phyloP scores from a whole-genome alignment of 257 asterid species.

The Solanum lycopersicoides region DNA sequence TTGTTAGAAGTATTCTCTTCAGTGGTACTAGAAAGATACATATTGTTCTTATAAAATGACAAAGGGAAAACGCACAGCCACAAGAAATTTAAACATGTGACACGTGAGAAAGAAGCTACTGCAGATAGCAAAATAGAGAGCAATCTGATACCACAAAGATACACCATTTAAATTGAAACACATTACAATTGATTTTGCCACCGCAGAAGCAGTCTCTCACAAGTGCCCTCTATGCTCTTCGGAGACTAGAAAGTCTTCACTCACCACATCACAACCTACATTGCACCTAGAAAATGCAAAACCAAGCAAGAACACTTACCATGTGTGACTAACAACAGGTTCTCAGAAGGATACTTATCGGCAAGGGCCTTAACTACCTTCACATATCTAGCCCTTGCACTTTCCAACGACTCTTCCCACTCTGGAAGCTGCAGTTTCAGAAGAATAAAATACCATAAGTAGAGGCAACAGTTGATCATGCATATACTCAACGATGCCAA shows the following conservation, averaged over 20 bases:
- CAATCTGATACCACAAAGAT: not conserved
- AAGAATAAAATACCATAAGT: constrained; percentile 1
- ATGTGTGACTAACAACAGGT: constrained; percentile 79
- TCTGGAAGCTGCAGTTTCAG: constrained; percentile 43
- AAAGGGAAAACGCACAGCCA: not conserved
- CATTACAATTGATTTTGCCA: not conserved
- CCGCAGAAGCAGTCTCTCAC: not conserved
- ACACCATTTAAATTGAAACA: not conserved
- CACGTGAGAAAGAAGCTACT: not conserved
- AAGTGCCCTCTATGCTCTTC: not conserved
- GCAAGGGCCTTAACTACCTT: constrained; percentile 60
- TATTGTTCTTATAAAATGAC: not conserved
- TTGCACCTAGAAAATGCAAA: not conserved
- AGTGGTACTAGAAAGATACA: not conserved
- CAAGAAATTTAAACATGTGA: not conserved
- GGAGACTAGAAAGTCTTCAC: not conserved
- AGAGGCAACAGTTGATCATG: not conserved
- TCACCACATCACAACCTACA: not conserved
- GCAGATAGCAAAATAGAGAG: not conserved
- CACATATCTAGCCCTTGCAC: constrained; percentile 49
- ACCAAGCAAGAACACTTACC: constrained; percentile 34
- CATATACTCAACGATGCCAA: not conserved
- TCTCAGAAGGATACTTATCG: constrained; percentile 71
- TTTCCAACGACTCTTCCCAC: constrained; percentile 59
- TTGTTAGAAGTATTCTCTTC: not conserved